These are phyloP conservation scores for Ustilaginoidea virens DNA, from an alignment of 2,329 filamentous ascomycete species.

Conservation along the genomic window DNA sequence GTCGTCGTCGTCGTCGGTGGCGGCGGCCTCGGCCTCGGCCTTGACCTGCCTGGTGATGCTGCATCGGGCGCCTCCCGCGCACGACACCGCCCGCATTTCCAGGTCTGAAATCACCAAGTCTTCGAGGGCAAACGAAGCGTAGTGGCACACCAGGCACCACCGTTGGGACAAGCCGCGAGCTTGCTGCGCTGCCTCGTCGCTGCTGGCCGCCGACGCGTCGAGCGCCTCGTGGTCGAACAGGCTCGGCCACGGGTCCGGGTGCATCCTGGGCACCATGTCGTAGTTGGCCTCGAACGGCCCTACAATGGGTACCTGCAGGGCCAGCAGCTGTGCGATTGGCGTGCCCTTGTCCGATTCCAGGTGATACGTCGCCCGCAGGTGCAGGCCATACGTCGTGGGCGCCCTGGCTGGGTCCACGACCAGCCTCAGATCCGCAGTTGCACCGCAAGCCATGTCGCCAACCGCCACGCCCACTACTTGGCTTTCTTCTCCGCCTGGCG, in stretches of 20 bases:
- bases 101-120: conserved; percentile 49
- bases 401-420: conserved; percentile 32
- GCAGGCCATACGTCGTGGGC: conserved; percentile 48
- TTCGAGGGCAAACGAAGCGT: conserved; percentile 64
- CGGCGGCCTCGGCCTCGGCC: too few species aligned
- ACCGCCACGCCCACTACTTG: conserved; percentile 26
- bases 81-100: conserved; percentile 42
- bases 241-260: conserved; percentile 70
- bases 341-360: conserved; percentile 68
- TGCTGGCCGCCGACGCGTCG: conserved; percentile 14
- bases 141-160: conserved; percentile 63
- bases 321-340: conserved; percentile 58
- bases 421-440: conserved; percentile 29
- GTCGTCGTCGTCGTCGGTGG: too few species aligned
- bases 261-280: conserved; percentile 66
- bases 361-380: conserved; percentile 62
- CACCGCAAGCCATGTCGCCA: conserved; percentile 30
- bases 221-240: conserved; percentile 54
- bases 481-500: conserved; percentile 24
- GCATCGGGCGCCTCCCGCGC: conserved; percentile 48
- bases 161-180: conserved; percentile 56
- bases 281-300: conserved; percentile 87
- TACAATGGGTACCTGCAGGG: conserved; percentile 56
- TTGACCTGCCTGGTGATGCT: conserved; percentile 23
- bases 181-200: conserved; percentile 7